Evolutionary conservation across 148 eudicot species (phyloP).

Genomic region (Rhododendron henanense): DNA sequence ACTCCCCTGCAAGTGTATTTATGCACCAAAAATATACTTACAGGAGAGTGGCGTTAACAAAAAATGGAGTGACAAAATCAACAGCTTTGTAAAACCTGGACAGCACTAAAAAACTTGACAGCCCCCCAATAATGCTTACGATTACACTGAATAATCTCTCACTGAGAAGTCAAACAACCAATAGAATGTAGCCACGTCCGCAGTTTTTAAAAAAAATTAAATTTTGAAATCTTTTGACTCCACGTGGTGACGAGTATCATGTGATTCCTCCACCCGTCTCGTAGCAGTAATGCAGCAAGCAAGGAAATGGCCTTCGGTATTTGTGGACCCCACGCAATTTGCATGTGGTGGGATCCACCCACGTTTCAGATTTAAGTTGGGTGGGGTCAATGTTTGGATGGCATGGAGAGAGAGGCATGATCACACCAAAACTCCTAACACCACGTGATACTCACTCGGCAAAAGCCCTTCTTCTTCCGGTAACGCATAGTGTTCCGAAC

Average conservation of each 20-base stretch:
- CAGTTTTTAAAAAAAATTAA: not conserved
- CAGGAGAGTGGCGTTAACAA: too few species aligned
- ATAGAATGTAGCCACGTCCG: not conserved
- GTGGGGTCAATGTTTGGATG: conserved; percentile 1
- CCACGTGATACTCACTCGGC: not conserved
- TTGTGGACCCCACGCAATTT: not conserved
- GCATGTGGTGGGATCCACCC: conserved; percentile 15
- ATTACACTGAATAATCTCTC: not conserved
- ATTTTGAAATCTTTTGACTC: conserved; percentile 11
- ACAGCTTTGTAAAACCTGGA: not conserved
- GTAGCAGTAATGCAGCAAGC: not conserved
- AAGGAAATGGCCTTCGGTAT: not conserved
- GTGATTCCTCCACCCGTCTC: not conserved
- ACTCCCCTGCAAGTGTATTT: too few species aligned
- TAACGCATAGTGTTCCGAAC: too few species aligned
- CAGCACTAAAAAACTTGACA: too few species aligned
- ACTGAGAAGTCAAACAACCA: conserved; percentile 11
- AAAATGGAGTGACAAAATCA: too few species aligned
- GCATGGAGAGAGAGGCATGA: not conserved
- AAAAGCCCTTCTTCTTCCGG: not conserved
- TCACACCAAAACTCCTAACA: not conserved
- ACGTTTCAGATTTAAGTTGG: not conserved
- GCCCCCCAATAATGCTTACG: too few species aligned
- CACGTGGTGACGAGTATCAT: conserved; percentile 25
- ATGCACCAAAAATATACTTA: too few species aligned